Evolutionary conservation across 805 yeast genomes (phyloP).

Genomic region (Suhomyces faveliae): DNA sequence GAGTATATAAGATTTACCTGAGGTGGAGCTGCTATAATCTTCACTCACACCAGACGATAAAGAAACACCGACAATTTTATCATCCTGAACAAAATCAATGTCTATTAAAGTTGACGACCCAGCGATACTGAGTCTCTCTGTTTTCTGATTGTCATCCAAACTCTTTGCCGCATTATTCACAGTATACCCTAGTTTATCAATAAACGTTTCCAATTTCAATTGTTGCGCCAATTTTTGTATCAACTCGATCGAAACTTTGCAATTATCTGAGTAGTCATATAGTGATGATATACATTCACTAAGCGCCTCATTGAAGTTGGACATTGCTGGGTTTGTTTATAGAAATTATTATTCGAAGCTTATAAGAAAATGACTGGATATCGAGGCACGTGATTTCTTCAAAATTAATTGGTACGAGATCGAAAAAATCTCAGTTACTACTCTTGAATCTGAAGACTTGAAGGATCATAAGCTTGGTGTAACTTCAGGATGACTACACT

Average conservation of each 20-base stretch:
- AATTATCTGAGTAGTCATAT: conserved; percentile 32
- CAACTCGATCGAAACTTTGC: conserved; percentile 34
- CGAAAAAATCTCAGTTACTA: background rate
- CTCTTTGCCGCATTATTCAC: conserved; percentile 1
- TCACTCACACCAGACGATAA: conserved; percentile 31
- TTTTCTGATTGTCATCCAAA: conserved; percentile 9
- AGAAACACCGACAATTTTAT: conserved; percentile 26
- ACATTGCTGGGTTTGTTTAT: conserved; percentile 4
- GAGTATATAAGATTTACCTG: background rate
- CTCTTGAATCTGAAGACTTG: background rate
- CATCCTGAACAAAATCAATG: conserved; percentile 33
- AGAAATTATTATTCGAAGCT: background rate
- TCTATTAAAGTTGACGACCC: conserved; percentile 41
- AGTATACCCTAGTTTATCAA: conserved; percentile 35
- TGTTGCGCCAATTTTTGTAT: conserved; percentile 41
- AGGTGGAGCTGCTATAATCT: background rate
- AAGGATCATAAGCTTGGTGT: background rate
- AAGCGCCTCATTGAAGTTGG: conserved; percentile 18
- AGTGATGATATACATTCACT: conserved; percentile 23
- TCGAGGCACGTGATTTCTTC: conserved; percentile 7
- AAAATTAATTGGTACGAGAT: conserved; percentile 1
- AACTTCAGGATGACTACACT: background rate
- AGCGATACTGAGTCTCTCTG: conserved; percentile 40
- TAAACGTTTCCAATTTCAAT: conserved; percentile 40
- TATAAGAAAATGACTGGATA: background rate